A percentile compares a stretch with the other conserved stretches of the same genome.
These are phyloP conservation scores for Parafenestella ontariensis DNA, from an alignment of 2,329 filamentous ascomycete genomes.

Conservation along the genomic window DNA sequence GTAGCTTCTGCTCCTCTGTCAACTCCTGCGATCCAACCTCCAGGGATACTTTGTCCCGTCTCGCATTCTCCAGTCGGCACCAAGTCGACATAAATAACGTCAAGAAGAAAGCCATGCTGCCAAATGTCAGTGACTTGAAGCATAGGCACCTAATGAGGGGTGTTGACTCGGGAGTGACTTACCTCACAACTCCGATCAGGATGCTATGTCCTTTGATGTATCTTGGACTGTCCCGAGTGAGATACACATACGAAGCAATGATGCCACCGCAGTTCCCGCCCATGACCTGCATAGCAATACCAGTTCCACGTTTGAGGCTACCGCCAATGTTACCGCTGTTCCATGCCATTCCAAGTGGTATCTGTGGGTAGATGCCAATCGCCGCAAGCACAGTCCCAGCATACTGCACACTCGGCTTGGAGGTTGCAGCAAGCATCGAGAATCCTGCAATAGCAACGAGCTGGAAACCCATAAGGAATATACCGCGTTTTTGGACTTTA, in stretches of 20 bases:
- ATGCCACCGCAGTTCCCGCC: slow-evolving; percentile 75
- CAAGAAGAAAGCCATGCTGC: slow-evolving; percentile 58
- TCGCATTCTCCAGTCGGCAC: slow-evolving; percentile 63
- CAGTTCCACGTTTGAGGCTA: slow-evolving; percentile 62
- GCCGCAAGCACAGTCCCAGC: slow-evolving; percentile 45
- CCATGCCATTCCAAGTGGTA: slow-evolving; percentile 65
- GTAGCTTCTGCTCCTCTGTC: slow-evolving; percentile 60
- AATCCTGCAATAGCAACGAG: slow-evolving; percentile 63
- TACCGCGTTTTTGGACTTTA: slow-evolving; percentile 33
- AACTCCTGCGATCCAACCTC: slow-evolving; percentile 57
- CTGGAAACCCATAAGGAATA: slow-evolving; percentile 43
- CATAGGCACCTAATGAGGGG: neutral
- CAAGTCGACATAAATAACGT: slow-evolving; percentile 65
- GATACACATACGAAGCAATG: slow-evolving; percentile 61
- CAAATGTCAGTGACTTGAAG: slow-evolving; percentile 4
- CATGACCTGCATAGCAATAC: slow-evolving; percentile 64
- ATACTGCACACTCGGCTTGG: slow-evolving; percentile 39
- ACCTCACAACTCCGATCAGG: slow-evolving; percentile 55
- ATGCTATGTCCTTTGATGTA: slow-evolving; percentile 57
- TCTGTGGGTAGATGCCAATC: slow-evolving; percentile 61
- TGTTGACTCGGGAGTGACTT: slow-evolving; percentile 2
- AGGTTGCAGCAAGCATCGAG: slow-evolving; percentile 37
- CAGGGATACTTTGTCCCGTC: slow-evolving; percentile 57
- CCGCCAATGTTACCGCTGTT: slow-evolving; percentile 66
- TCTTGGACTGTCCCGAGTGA: slow-evolving; percentile 51